A percentile compares a stretch with the other conserved stretches of the same genome.
phyloP scores from a whole-genome alignment of 371 early-diverging fungal genomes.

The Astathelohania contejeani region DNA sequence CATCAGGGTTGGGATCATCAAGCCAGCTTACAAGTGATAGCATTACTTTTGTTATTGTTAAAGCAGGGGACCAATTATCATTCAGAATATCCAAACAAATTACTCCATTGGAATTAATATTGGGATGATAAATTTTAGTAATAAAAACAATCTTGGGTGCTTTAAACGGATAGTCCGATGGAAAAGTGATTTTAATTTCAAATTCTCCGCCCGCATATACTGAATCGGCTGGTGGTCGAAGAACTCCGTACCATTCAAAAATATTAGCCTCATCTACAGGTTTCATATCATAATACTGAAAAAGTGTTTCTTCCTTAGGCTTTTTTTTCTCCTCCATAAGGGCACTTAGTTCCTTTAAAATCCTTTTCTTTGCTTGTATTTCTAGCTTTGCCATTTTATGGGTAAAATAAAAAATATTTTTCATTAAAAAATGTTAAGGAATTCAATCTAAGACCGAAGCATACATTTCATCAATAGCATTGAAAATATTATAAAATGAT shows the following conservation, averaged over 20 bases:
- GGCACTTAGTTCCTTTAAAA: not conserved
- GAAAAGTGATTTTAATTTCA: slow-evolving; percentile 89
- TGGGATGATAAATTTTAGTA: slow-evolving; percentile 90
- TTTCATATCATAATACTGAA: not conserved
- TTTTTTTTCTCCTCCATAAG: not conserved
- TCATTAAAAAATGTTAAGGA: too few species aligned
- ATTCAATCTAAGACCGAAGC: too few species aligned
- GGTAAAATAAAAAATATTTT: too few species aligned
- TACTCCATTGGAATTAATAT: slow-evolving; percentile 90
- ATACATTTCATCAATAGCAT: too few species aligned
- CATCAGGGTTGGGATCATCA: slow-evolving; percentile 90
- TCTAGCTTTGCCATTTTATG: not conserved
- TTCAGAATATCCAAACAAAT: slow-evolving; percentile 91
- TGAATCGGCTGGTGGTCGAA: slow-evolving; percentile 63
- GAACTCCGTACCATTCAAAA: slow-evolving; percentile 64
- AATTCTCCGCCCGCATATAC: slow-evolving; percentile 81
- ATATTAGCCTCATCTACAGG: slow-evolving; percentile 63
- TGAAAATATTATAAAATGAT: too few species aligned
- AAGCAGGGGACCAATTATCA: slow-evolving; percentile 95
- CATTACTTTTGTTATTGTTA: slow-evolving; percentile 82
- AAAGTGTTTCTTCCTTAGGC: not conserved
- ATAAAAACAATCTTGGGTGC: slow-evolving; percentile 89
- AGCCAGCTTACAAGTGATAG: slow-evolving; percentile 83
- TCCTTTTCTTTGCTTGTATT: not conserved
- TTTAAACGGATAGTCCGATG: slow-evolving; percentile 95